These are phyloP conservation scores for Thelephora ganbajun DNA, from an alignment of 768 basidiomycete genomes.

Conservation along the genomic window DNA sequence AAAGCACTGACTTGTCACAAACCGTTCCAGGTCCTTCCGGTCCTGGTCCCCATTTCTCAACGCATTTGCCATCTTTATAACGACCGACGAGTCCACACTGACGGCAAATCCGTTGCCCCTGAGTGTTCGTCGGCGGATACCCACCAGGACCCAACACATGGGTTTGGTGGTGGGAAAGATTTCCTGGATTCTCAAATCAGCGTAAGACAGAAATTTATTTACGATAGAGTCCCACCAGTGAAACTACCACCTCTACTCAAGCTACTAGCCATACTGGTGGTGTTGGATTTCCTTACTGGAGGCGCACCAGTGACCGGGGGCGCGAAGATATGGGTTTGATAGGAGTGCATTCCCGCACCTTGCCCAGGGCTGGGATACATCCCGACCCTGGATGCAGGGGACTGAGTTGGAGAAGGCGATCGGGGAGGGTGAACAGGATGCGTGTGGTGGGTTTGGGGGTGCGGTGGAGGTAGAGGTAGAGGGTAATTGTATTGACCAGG, in stretches of 20 bases:
- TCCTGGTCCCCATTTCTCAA: slow-evolving; percentile 82
- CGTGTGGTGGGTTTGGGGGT: slow-evolving; percentile 9
- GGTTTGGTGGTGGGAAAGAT: slow-evolving; percentile 10
- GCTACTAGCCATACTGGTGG: slow-evolving; percentile 2
- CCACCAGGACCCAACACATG: slow-evolving; percentile 16
- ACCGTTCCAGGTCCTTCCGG: slow-evolving; percentile 76
- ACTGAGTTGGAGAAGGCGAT: slow-evolving; percentile 4
- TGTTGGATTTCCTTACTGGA: slow-evolving; percentile 43
- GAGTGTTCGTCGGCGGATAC: slow-evolving; percentile 21
- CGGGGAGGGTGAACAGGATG: slow-evolving; percentile 10
- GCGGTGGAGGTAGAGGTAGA: slow-evolving; percentile 10
- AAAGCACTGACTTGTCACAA: slow-evolving; percentile 47
- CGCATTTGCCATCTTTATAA: slow-evolving; percentile 77
- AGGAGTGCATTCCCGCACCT: slow-evolving; percentile 9
- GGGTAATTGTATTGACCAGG: slow-evolving; percentile 7
- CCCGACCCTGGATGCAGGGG: neutral
- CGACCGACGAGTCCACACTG: slow-evolving; percentile 62
- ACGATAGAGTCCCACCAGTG: neutral
- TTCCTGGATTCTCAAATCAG: neutral
- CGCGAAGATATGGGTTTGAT: slow-evolving; percentile 60
- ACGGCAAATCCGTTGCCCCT: slow-evolving; percentile 64
- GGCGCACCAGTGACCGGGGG: slow-evolving; percentile 64
- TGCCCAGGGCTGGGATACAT: neutral
- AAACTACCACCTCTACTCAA: neutral
- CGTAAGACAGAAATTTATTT: neutral